A percentile compares a stretch with the other conserved stretches of the same genome.
These are phyloP conservation scores for Skeletonema potamos DNA, from an alignment of 108 stramenopile genomes.

Conservation along the genomic window DNA sequence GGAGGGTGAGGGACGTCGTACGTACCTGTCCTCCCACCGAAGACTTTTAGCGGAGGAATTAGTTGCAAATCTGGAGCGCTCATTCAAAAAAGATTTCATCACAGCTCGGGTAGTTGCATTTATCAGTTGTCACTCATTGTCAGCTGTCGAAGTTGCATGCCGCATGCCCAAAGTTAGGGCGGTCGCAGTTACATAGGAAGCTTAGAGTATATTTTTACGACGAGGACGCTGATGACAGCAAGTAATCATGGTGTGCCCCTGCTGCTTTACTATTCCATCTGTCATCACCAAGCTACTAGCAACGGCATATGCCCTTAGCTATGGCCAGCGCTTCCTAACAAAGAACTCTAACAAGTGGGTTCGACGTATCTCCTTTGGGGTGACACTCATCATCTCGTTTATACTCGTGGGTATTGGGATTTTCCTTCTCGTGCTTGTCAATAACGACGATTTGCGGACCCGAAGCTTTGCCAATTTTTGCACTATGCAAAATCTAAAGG, in stretches of 20 bases:
- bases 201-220: too few species aligned
- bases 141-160: too few species aligned
- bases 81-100: too few species aligned
- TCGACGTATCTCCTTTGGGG: slow-evolving; percentile 15
- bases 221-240: too few species aligned
- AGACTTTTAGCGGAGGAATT: too few species aligned
- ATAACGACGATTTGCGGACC: slow-evolving; percentile 21
- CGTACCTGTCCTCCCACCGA: too few species aligned
- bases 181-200: too few species aligned
- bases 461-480: slow-evolving; percentile 28
- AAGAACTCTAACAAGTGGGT: slow-evolving; percentile 30
- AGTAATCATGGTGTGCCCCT: slow-evolving; percentile 12
- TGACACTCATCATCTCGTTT: slow-evolving; percentile 20
- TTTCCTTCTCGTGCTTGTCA: slow-evolving; percentile 15
- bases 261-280: slow-evolving; percentile 28
- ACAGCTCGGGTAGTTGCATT: too few species aligned
- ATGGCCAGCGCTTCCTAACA: slow-evolving; percentile 27
- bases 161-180: too few species aligned
- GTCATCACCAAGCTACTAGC: slow-evolving; percentile 29
- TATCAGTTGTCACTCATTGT: too few species aligned
- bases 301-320: slow-evolving; percentile 24
- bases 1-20: too few species aligned
- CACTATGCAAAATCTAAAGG: slow-evolving; percentile 20
- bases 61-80: too few species aligned
- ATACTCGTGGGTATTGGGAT: slow-evolving; percentile 10